A percentile compares a stretch with the other conserved stretches of the same genome.
Evolutionary conservation across 495 filamentous ascomycete genomes (phyloP).

Genomic region (Venustampulla echinocandica): DNA sequence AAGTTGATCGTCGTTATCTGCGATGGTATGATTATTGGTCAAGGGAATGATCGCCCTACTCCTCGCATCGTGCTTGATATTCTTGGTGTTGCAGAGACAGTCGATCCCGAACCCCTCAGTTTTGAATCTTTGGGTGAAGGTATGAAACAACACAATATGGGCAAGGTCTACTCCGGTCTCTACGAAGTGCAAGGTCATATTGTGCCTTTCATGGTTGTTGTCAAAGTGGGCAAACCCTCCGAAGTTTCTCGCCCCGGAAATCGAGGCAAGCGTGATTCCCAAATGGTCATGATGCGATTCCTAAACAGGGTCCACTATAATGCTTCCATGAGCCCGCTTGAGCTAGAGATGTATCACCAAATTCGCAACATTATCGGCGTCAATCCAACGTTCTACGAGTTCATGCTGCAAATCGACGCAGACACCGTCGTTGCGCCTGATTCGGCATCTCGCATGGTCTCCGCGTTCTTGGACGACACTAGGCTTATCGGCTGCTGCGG

Average conservation of each 20-base stretch:
- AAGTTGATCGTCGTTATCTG: conserved; percentile 92
- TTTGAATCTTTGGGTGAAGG: conserved; percentile 96
- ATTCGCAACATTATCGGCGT: conserved; percentile 99
- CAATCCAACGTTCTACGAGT: conserved; percentile 97
- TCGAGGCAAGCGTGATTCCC: conserved; percentile 97
- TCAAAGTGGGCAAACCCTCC: conserved; percentile 95
- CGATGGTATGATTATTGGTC: conserved; percentile 99
- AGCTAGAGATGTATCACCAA: conserved; percentile 97
- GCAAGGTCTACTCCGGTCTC: conserved; percentile 93
- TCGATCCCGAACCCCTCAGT: conserved; percentile 95
- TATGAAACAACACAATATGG: conserved; percentile 98
- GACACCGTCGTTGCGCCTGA: conserved; percentile 91
- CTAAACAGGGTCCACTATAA: conserved; percentile 98
- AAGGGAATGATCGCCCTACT: conserved; percentile 93
- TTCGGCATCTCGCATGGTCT: conserved; percentile 86
- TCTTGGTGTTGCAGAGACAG: conserved; percentile 81
- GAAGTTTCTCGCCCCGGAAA: conserved; percentile 96
- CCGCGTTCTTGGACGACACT: conserved; percentile 84
- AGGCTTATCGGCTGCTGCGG: conserved; percentile 88
- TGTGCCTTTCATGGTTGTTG: conserved; percentile 92
- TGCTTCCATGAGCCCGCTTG: conserved; percentile 87
- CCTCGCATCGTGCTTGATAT: conserved; percentile 96
- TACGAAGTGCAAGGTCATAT: conserved; percentile 98
- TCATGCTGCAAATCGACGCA: conserved; percentile 92
- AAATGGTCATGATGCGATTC: conserved; percentile 97